phyloP scores from a whole-genome alignment of 2,329 filamentous ascomycete genomes.

The Fusarium avenaceum region DNA sequence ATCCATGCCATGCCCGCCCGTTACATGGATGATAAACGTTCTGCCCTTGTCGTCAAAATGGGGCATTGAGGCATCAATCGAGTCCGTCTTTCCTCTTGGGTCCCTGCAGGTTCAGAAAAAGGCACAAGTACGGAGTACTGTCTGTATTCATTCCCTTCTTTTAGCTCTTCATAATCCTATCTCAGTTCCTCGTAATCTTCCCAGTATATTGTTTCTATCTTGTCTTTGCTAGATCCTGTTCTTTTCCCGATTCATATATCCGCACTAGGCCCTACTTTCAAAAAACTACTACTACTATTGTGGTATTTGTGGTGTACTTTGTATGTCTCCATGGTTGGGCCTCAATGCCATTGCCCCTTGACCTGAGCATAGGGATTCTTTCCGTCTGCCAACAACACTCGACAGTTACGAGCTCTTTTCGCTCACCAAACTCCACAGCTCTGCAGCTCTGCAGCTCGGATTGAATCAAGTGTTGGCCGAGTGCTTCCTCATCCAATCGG shows the following conservation, averaged over 20 bases:
- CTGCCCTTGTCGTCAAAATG: constrained; percentile 41
- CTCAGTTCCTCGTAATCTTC: constrained; percentile 18
- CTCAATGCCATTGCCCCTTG: constrained; percentile 7
- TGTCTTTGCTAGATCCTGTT: not conserved
- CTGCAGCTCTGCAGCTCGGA: constrained; percentile 28
- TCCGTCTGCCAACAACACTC: constrained; percentile 10
- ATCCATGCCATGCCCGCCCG: constrained; percentile 36
- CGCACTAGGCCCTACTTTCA: constrained; percentile 1
- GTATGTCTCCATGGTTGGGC: constrained; percentile 6
- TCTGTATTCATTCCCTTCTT: constrained; percentile 9
- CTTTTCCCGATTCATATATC: not conserved
- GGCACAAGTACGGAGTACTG: constrained; percentile 3
- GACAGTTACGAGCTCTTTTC: constrained; percentile 4
- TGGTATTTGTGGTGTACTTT: constrained; percentile 5
- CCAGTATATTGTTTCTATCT: not conserved
- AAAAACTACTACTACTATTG: constrained; percentile 9
- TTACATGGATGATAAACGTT: constrained; percentile 41
- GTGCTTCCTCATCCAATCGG: constrained; percentile 28
- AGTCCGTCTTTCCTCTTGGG: constrained; percentile 24
- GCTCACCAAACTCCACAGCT: constrained; percentile 25
- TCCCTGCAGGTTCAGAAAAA: constrained; percentile 13
- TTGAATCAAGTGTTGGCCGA: constrained; percentile 19
- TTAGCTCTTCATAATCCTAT: constrained; percentile 24
- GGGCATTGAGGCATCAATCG: constrained; percentile 28
- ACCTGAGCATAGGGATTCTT: constrained; percentile 13